Base-by-base conservation (phyloP, 1,284 basidiomycete species). In the Tylopilus orsonianus region DNA sequence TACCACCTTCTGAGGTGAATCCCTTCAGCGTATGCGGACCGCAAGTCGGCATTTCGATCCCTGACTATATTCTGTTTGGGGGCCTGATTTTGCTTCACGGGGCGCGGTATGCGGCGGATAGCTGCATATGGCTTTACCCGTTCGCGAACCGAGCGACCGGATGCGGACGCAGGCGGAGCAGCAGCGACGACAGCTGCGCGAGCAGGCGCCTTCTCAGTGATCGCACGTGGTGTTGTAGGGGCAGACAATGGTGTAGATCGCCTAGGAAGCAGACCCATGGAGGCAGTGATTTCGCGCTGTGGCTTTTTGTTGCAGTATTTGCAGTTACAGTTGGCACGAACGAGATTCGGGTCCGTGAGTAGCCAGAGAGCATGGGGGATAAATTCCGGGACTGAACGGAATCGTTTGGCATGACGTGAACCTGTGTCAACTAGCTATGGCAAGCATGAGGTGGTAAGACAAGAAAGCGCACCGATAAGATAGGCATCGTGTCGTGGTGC, bases 311-410 rank as follows among this genome's bases (percentile, higher is more conserved):
- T 70, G 64, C 89, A 92, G 62, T 92, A 92, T 63, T 90, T 90
- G 73, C 90, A 93, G 22, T 70, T 66, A 60, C 90, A 93, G 30
- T 76, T 77, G 0, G 64, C 54, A 19, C 71, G 66, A 55, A 78
- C 66, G 53, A 75, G 58, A 2, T 71, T 74, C 0, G 71, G 62
- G 53, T 87, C 81, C 4, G 72, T 71, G 64, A 85, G 74, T 2
- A 93, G 75, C 90, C 90, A 93, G 50, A 81, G 70, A 2, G 87
- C 86, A 60, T 93, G 90, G 4, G 87, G 87, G 36, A 85, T 77
- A 60, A 92, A 89, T 61, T 93, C 90, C 46, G 85, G 83, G 9
- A 81, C 72, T 4, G 89, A 91, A 34, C 90, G 85, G 65, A 90
- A 93, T 33, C 78, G 75, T 24, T 61, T 68, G 36, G 69, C 66